Conservation (phyloP, 495 filamentous ascomycete species). For the Neurospora hispaniola region DNA sequence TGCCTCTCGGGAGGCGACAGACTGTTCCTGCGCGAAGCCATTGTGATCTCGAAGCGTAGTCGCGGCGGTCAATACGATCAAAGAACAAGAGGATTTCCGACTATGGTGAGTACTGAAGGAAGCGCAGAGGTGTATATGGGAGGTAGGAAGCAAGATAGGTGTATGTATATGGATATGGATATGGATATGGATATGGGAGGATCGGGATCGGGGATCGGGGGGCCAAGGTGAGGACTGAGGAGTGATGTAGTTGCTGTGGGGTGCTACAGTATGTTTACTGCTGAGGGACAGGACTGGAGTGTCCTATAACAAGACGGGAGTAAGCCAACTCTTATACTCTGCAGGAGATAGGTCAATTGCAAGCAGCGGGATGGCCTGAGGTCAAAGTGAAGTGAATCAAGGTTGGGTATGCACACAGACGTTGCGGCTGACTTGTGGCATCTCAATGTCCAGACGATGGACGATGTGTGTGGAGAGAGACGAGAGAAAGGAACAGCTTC, state of each 20-base stretch:
- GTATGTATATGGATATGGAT: not conserved
- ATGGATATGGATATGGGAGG: not conserved
- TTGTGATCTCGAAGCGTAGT: constrained; percentile 4
- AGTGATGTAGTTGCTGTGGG: not conserved
- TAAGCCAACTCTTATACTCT: not conserved
- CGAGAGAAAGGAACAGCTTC: not conserved
- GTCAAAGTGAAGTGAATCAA: not conserved
- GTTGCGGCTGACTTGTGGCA: not conserved
- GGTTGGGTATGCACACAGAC: not conserved
- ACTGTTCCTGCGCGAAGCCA: constrained; percentile 26
- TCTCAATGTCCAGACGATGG: not conserved
- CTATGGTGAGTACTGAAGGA: not conserved
- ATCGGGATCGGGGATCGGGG: not conserved
- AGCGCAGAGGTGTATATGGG: not conserved
- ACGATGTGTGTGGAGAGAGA: not conserved
- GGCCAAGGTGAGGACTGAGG: not conserved
- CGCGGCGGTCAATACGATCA: not conserved
- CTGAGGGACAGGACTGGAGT: not conserved
- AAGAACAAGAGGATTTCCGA: not conserved
- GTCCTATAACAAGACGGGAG: not conserved
- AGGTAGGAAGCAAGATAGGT: not conserved
- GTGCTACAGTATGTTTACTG: not conserved
- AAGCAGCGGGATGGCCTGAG: not conserved
- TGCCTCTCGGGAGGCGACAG: constrained; percentile 56
- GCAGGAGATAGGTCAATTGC: not conserved